Percentiles rank a stretch among this genome's conserved stretches.
Conservation (phyloP, 106 monocot species). For the Triglochin maritima region DNA sequence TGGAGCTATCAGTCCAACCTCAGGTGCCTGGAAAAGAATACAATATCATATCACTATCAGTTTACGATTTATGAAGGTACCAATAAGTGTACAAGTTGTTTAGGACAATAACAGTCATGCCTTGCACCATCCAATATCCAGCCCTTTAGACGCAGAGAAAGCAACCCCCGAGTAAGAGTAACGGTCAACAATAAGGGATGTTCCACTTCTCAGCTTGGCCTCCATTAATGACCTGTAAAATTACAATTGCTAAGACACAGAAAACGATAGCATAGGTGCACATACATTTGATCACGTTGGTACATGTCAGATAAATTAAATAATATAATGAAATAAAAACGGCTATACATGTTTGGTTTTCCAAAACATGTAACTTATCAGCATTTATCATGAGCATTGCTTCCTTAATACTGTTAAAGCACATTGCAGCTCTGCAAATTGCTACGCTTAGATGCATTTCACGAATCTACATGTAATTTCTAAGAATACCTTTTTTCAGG, state of each 20-base stretch:
- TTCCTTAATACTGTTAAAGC: no score
- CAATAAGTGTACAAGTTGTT: neutral
- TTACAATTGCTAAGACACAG: neutral
- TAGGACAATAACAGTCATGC: conserved; percentile 10
- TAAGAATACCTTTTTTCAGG: no score
- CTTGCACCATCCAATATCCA: conserved; percentile 91
- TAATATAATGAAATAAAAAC: no score
- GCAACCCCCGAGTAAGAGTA: conserved; percentile 96
- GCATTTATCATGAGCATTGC: no score
- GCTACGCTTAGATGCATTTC: no score
- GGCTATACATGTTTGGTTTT: no score
- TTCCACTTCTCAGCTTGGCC: conserved; percentile 71
- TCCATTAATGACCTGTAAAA: conserved; percentile 70
- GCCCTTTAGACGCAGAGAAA: conserved; percentile 93
- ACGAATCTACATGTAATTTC: no score
- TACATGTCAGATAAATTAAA: no score
- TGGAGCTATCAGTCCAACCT: conserved; percentile 79
- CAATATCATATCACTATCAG: neutral
- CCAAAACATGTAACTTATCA: no score
- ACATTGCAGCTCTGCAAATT: no score
- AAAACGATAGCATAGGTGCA: neutral
- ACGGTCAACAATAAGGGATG: conserved; percentile 69
- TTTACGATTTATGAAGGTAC: neutral
- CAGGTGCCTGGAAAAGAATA: conserved; percentile 57
- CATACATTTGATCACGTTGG: no score